Evolutionary conservation across 257 asterid species (phyloP).

Genomic region (Perilla frutescens): DNA sequence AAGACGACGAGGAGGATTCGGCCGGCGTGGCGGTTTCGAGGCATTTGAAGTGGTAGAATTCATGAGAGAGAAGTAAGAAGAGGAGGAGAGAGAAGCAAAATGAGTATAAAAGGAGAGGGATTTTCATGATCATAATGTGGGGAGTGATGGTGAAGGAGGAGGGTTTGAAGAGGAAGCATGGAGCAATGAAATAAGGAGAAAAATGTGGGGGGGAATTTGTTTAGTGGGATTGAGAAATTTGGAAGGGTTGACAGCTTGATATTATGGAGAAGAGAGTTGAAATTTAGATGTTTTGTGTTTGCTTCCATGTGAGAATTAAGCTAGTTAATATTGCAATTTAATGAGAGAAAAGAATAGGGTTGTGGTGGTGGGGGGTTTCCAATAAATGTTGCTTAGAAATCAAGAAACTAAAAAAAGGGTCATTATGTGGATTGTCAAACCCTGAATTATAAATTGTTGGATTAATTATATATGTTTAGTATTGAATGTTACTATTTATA

Average conservation of each 20-base stretch:
- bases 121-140: conserved; percentile 50
- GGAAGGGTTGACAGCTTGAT: conserved; percentile 62
- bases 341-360: conserved; percentile 23
- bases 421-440: conserved; percentile 68
- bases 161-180: conserved; percentile 70
- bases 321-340: conserved; percentile 44
- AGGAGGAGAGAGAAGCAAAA: conserved; percentile 50
- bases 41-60: conserved; percentile 35
- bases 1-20: neutral
- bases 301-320: conserved; percentile 70
- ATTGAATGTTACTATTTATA: conserved; percentile 33
- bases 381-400: conserved; percentile 81
- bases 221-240: conserved; percentile 54
- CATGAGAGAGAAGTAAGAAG: conserved; percentile 53
- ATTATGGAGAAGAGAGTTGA: conserved; percentile 47
- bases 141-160: conserved; percentile 42
- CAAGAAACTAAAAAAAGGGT: conserved; percentile 65
- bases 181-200: conserved; percentile 53
- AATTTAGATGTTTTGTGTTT: conserved; percentile 45
- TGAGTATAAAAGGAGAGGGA: conserved; percentile 45
- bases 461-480: conserved; percentile 25
- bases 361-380: conserved; percentile 36
- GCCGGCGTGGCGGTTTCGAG: conserved; percentile 25
- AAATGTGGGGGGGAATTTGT: conserved; percentile 24
- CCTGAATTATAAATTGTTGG: conserved; percentile 50